phyloP scores from a whole-genome alignment of 208 protist species.

The Trypanosoma lewisi region DNA sequence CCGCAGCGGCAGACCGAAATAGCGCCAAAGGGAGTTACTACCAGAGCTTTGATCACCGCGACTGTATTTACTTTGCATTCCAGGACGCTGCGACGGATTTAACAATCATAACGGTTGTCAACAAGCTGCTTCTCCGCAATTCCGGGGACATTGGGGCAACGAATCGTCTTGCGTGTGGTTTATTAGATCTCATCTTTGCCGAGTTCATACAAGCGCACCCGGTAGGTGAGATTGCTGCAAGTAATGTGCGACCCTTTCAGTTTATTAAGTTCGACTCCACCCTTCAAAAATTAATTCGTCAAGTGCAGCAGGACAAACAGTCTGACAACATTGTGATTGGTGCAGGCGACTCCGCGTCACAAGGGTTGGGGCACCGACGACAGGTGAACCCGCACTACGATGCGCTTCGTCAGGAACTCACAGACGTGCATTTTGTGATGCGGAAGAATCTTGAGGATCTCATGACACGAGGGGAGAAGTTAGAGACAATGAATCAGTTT shows the following conservation, averaged over 20 bases:
- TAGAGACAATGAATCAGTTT: slow-evolving; percentile 90
- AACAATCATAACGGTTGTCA: slow-evolving; percentile 85
- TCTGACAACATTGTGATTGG: slow-evolving; percentile 46
- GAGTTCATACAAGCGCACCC: slow-evolving; percentile 72
- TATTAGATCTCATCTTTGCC: slow-evolving; percentile 77
- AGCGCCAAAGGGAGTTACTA: slow-evolving; percentile 75
- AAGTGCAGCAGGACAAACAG: slow-evolving; percentile 65
- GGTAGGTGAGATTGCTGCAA: slow-evolving; percentile 46
- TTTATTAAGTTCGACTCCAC: slow-evolving; percentile 89
- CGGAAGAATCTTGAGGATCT: slow-evolving; percentile 89
- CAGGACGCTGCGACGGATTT: slow-evolving; percentile 83
- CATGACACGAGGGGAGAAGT: slow-evolving; percentile 84
- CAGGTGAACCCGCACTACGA: slow-evolving; percentile 80
- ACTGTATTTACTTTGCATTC: slow-evolving; percentile 90
- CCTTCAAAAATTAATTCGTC: slow-evolving; percentile 70
- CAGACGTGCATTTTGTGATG: slow-evolving; percentile 90
- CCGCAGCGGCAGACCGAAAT: slow-evolving; percentile 35
- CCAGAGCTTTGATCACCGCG: slow-evolving; percentile 88
- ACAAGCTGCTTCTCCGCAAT: slow-evolving; percentile 86
- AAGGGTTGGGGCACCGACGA: slow-evolving; percentile 37
- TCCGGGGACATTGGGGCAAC: slow-evolving; percentile 63
- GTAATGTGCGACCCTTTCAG: slow-evolving; percentile 72
- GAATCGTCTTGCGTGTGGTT: slow-evolving; percentile 81
- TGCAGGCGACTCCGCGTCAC: not conserved
- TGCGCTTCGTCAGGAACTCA: slow-evolving; percentile 75